Conservation (phyloP, 345 rosid species). For the Pistacia atlantica region DNA sequence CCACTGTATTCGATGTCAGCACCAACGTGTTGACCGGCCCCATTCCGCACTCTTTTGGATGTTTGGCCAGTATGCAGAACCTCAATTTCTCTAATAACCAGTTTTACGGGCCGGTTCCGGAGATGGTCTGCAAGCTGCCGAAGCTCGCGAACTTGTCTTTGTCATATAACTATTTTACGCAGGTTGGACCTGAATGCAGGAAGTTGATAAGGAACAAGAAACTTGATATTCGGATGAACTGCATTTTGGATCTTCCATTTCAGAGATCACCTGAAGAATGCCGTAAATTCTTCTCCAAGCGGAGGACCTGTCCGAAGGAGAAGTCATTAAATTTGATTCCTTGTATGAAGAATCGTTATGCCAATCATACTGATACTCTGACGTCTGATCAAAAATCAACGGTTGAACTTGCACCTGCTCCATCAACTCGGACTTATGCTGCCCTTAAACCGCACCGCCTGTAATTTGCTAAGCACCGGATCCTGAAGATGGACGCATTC, state of each 20-base stretch:
- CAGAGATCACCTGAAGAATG: slow-evolving; percentile 41
- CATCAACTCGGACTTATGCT: slow-evolving; percentile 24
- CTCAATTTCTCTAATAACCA: slow-evolving; percentile 42
- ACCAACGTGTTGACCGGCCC: slow-evolving; percentile 47
- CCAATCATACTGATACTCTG: neutral
- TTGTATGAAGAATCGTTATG: slow-evolving; percentile 23
- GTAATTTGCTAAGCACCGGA: neutral
- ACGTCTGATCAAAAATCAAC: neutral
- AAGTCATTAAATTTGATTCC: slow-evolving; percentile 31
- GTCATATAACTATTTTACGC: slow-evolving; percentile 54
- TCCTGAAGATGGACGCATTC: neutral
- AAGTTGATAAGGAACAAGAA: slow-evolving; percentile 25
- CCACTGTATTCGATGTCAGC: slow-evolving; percentile 44
- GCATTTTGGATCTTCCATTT: slow-evolving; percentile 49
- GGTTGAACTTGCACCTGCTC: slow-evolving; percentile 1
- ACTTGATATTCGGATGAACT: slow-evolving; percentile 48
- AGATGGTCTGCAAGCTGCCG: slow-evolving; percentile 47
- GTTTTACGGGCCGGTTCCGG: slow-evolving; percentile 49
- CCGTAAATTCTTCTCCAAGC: slow-evolving; percentile 30
- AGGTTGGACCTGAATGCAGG: slow-evolving; percentile 53
- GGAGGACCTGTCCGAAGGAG: slow-evolving; percentile 16
- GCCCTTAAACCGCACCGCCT: slow-evolving; percentile 27
- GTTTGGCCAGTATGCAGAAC: slow-evolving; percentile 37
- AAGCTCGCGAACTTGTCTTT: slow-evolving; percentile 30
- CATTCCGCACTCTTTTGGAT: slow-evolving; percentile 54